Evolutionary conservation across 164 flowering plant genomes (phyloP).

Genomic region (Akebia trifoliata): DNA sequence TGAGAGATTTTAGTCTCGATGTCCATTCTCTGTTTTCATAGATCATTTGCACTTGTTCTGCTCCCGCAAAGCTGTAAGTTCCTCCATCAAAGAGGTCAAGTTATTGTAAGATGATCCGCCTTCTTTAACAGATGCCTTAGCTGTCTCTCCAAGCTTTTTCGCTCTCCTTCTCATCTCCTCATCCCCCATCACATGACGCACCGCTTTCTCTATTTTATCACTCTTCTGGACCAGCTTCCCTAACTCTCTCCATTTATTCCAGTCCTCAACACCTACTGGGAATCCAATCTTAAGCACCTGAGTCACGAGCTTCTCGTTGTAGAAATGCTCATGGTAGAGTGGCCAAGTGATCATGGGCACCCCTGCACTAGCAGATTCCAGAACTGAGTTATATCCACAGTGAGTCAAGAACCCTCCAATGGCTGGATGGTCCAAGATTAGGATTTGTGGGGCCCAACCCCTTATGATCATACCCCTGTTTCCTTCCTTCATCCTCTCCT

Average conservation of each 20-base stretch:
- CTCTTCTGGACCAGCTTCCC: not conserved
- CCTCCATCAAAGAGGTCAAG: too few species aligned
- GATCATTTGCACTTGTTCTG: too few species aligned
- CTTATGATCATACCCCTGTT: slow-evolving; percentile 20
- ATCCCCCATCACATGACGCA: slow-evolving; percentile 8
- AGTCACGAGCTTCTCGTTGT: slow-evolving; percentile 4
- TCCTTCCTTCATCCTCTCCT: slow-evolving; percentile 13
- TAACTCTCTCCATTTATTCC: not conserved
- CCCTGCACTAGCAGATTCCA: slow-evolving; percentile 16
- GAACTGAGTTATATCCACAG: slow-evolving; percentile 24
- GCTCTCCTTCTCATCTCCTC: too few species aligned
- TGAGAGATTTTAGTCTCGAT: too few species aligned
- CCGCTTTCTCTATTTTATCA: slow-evolving; percentile 4
- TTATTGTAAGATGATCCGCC: too few species aligned
- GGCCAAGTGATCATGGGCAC: slow-evolving; percentile 25
- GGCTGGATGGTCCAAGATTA: slow-evolving; percentile 24
- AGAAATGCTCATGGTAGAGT: slow-evolving; percentile 3
- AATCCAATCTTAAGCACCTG: slow-evolving; percentile 6
- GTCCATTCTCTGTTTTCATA: too few species aligned
- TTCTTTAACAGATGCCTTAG: too few species aligned
- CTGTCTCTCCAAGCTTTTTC: too few species aligned
- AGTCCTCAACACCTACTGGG: not conserved
- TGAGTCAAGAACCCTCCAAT: slow-evolving; percentile 29
- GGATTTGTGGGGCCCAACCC: slow-evolving; percentile 28
- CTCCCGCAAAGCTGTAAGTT: too few species aligned